Evolutionary conservation across 305 asterid genomes (phyloP).

Genomic region (Stenogyne calaminthoides): DNA sequence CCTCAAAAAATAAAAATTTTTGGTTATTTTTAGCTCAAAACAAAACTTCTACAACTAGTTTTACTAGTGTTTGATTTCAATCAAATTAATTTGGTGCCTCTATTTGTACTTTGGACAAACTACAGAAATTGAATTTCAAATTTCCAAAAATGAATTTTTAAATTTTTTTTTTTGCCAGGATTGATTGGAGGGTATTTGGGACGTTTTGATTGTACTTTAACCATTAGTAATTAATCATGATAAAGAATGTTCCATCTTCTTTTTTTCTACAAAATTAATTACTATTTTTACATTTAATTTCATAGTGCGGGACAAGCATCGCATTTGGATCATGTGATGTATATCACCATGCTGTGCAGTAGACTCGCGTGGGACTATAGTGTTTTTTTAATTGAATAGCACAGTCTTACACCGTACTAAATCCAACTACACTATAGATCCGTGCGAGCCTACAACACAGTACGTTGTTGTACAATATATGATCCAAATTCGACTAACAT

Average conservation of each 20-base stretch:
- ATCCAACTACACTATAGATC: no score
- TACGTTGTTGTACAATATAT: no score
- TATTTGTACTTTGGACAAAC: slow-evolving; percentile 22
- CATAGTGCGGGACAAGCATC: background rate
- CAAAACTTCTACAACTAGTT: slow-evolving; percentile 1
- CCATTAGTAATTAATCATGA: background rate
- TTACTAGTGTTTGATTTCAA: slow-evolving; percentile 14
- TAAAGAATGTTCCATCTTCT: background rate
- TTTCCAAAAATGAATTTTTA: background rate
- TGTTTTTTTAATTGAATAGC: no score
- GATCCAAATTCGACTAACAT: no score
- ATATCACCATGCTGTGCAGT: no score
- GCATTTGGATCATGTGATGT: no score
- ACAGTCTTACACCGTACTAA: no score
- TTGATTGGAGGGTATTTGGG: background rate
- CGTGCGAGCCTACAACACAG: no score
- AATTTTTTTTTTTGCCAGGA: background rate
- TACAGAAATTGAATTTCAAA: background rate
- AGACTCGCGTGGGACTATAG: no score
- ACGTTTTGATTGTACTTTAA: background rate
- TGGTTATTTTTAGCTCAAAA: background rate
- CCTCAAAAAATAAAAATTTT: no score
- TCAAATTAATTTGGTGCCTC: background rate
- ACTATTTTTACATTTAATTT: background rate
- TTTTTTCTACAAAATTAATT: background rate